These are phyloP conservation scores for Xylariaceae sp. DNA, from an alignment of 2,329 filamentous ascomycete species.

Conservation along the genomic window DNA sequence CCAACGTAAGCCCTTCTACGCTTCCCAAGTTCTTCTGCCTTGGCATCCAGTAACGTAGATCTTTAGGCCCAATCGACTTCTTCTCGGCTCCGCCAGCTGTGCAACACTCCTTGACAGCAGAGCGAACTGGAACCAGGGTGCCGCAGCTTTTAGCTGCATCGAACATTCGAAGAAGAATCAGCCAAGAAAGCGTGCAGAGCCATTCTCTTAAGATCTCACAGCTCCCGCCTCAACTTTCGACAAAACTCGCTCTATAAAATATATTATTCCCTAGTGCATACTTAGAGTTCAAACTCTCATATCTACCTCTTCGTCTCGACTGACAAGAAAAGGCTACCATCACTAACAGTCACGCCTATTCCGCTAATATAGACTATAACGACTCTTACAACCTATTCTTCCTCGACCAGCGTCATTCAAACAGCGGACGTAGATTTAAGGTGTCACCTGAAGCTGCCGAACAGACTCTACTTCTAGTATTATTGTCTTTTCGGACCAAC, in stretches of 20 bases:
- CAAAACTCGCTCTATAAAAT: neutral
- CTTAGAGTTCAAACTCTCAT: too few species aligned
- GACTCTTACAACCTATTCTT: too few species aligned
- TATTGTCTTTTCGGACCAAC: neutral
- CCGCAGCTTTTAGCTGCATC: slow-evolving; percentile 33
- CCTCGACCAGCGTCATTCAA: too few species aligned
- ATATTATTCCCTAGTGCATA: neutral
- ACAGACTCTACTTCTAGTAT: neutral
- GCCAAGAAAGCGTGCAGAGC: slow-evolving; percentile 32
- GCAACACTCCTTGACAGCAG: slow-evolving; percentile 20
- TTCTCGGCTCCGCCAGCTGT: slow-evolving; percentile 14
- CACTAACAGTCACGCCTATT: too few species aligned
- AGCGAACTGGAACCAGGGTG: slow-evolving; percentile 8
- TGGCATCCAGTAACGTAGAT: slow-evolving; percentile 27
- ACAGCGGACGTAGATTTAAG: too few species aligned
- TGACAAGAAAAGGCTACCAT: too few species aligned
- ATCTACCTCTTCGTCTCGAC: too few species aligned
- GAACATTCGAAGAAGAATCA: slow-evolving; percentile 38
- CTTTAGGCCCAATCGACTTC: slow-evolving; percentile 11
- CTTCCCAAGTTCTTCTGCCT: slow-evolving; percentile 10
- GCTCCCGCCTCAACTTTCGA: slow-evolving; percentile 5
- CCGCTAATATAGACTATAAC: too few species aligned
- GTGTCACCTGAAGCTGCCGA: too few species aligned
- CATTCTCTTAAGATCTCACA: slow-evolving; percentile 26
- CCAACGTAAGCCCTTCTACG: slow-evolving; percentile 1